Conservation (phyloP, 1,139 yeast genomes). For the Petasospora fabianii region DNA sequence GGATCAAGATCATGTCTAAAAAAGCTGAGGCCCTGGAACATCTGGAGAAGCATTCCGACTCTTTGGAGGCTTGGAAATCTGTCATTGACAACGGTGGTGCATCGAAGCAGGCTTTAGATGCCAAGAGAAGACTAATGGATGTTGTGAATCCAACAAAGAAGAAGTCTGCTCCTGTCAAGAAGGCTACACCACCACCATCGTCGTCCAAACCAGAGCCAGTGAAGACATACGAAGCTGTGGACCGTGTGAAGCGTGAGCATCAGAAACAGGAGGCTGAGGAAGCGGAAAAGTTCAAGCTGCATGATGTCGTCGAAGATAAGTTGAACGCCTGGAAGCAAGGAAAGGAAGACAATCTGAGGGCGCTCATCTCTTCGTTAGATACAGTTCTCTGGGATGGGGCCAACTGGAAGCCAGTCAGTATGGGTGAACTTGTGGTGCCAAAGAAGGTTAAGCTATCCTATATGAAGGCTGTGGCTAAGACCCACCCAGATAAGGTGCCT, state of each 20-base stretch:
- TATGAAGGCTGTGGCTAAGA: constrained; percentile 89
- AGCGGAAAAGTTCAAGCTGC: constrained; percentile 50
- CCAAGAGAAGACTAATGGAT: constrained; percentile 72
- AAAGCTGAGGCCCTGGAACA: constrained; percentile 84
- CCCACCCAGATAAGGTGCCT: constrained; percentile 89
- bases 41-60: constrained; percentile 62
- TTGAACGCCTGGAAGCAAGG: constrained; percentile 67
- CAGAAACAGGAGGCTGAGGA: constrained; percentile 48
- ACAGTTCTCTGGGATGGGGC: constrained; percentile 57
- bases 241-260: constrained; percentile 46
- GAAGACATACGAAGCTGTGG: constrained; percentile 38
- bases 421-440: constrained; percentile 82
- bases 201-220: constrained; percentile 9
- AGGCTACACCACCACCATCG: constrained; percentile 23
- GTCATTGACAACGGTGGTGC: constrained; percentile 67
- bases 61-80: constrained; percentile 57
- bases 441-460: constrained; percentile 84
- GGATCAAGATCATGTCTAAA: constrained; percentile 64
- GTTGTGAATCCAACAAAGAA: constrained; percentile 64
- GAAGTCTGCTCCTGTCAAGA: no score
- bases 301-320: constrained; percentile 55
- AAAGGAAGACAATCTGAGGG: constrained; percentile 76
- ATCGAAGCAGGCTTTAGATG: constrained; percentile 67
- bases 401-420: constrained; percentile 59
- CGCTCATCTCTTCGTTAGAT: constrained; percentile 64